phyloP scores from a whole-genome alignment of 441 rosid genomes.

The Mallotus japonicus region DNA sequence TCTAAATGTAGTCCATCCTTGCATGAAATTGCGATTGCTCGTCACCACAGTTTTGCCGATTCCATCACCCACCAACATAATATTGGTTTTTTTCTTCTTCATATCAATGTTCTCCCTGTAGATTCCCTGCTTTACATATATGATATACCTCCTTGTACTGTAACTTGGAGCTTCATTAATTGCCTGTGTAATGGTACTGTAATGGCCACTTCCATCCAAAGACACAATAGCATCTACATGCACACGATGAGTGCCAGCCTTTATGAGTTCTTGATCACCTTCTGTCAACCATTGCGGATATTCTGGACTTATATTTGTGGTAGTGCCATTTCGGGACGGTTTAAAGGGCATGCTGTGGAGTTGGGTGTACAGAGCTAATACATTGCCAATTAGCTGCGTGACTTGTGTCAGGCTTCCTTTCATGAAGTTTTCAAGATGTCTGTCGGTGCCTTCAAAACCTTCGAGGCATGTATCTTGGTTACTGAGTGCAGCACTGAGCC shows the following conservation, averaged over 20 bases:
- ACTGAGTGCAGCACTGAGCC: slow-evolving; percentile 92
- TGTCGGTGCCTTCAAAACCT: slow-evolving; percentile 85
- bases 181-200: slow-evolving; percentile 46
- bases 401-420: slow-evolving; percentile 78
- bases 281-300: slow-evolving; percentile 66
- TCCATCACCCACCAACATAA: slow-evolving; percentile 53
- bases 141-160: slow-evolving; percentile 35
- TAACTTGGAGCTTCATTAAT: slow-evolving; percentile 47
- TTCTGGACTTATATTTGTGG: neutral
- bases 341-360: slow-evolving; percentile 65
- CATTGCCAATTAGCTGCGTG: slow-evolving; percentile 73
- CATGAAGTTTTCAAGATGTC: slow-evolving; percentile 50
- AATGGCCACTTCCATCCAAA: slow-evolving; percentile 47
- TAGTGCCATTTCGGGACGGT: slow-evolving; percentile 36
- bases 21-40: slow-evolving; percentile 37
- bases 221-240: slow-evolving; percentile 66
- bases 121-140: slow-evolving; percentile 48
- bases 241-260: slow-evolving; percentile 33
- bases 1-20: slow-evolving; percentile 55
- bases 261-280: slow-evolving; percentile 50
- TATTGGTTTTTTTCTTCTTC: slow-evolving; percentile 36
- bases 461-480: slow-evolving; percentile 93
- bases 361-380: slow-evolving; percentile 62
- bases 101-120: slow-evolving; percentile 52
- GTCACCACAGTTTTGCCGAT: slow-evolving; percentile 48